Evolutionary conservation across 441 rosid genomes (phyloP), one percentile per base, ranked within the genome.

Genomic region (Populus hybrid): DNA sequence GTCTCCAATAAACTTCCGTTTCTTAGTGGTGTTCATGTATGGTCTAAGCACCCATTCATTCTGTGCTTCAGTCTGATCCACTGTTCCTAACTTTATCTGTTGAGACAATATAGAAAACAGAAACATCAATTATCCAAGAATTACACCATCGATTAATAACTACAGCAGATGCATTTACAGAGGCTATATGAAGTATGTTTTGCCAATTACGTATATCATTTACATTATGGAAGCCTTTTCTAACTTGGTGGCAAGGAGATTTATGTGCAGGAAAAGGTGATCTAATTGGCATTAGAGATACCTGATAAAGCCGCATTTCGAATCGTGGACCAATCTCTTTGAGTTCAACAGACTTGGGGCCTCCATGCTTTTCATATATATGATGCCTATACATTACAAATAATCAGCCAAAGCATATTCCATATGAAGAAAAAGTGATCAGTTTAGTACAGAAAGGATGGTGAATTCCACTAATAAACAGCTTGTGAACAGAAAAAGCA

Each of bases 271-370:
- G 9, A n/a, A 18, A 78, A 3, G 31, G 31, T 71, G 5, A 36
- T 66, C 50, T 36, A 6, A 20, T 68, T 50, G 69, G 21, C 59
- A 28, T 33, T 33, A 68, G 35, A 73, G 18, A 72, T 86, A 96
- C 98, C 94, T 93, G 92, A 87, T 93, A 94, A 28, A 90, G 94
- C 70, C 90, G 90, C 89, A 94, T 79, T 81, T 96, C 99, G 73
- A 94, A 96, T 33, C 98, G 86, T 36, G 98, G 99, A 79, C 99
- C 99, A 35, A 93, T 83, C 77, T 94, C 98, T 84, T 87, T 88
- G 73, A 96, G 93, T 83, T 91, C 98, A 31, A 93, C 61, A 26
- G 97, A 84, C 81, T 92, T 94, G 2, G 98, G 97, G 72, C 97
- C 97, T 7, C 90, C 94, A 42, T 75, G 89, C 83, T 90, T 93